Evolutionary conservation across 257 asterid species (phyloP).

Genomic region (Forsythia suspensa): DNA sequence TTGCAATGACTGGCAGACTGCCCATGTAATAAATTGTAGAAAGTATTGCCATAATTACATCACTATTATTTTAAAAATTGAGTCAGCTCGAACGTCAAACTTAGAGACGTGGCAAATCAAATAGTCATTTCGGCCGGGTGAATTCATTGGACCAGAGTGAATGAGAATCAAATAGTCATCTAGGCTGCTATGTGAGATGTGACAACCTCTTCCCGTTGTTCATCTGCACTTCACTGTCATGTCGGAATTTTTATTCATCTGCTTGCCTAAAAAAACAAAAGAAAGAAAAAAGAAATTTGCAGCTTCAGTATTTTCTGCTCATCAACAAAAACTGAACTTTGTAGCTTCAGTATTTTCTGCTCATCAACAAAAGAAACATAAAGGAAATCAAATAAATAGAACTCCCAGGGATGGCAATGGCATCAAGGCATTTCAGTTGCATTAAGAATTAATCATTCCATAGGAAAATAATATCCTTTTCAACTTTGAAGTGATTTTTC

Average conservation of each 20-base stretch:
- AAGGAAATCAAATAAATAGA: neutral
- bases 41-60: too few species aligned
- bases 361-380: neutral
- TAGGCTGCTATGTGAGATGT: neutral
- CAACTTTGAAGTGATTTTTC: neutral
- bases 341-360: too few species aligned
- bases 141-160: too few species aligned
- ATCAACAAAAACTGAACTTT: neutral
- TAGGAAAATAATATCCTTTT: neutral
- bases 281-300: neutral
- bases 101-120: too few species aligned
- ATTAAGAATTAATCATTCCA: neutral
- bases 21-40: too few species aligned
- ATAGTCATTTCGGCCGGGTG: too few species aligned
- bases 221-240: neutral
- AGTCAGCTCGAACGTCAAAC: too few species aligned
- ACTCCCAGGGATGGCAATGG: neutral
- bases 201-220: neutral
- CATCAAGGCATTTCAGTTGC: neutral
- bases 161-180: neutral
- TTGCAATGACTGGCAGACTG: too few species aligned
- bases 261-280: conserved; percentile 5
- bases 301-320: neutral
- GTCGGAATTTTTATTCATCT: conserved; percentile 7
- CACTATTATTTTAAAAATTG: too few species aligned